Evolutionary conservation across 495 filamentous ascomycete genomes (phyloP), one percentile per base, ranked within the genome.

Genomic region (Hypoxylon trugodes): DNA sequence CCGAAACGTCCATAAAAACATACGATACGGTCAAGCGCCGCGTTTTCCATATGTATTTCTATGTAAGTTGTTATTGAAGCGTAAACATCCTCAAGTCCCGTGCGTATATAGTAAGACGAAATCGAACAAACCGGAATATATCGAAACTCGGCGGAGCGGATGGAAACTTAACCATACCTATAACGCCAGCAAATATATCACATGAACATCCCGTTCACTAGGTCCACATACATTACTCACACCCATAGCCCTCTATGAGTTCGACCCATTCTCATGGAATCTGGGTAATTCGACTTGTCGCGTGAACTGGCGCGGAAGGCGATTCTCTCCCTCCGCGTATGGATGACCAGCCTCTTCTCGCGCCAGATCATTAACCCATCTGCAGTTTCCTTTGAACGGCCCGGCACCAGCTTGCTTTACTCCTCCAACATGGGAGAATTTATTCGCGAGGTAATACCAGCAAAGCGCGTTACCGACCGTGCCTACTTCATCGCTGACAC

Each of bases 321-420:
- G 83, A 45, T 82, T 83, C 77, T 93, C 90, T 6, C 76, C 80
- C 46, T 85, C 77, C 41, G 66, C 49, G 65, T 89, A 90, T 2
- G 79, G 80, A 52, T 77, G 71, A 0, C 85, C 86, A 1, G 88
- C 85, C 59, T 87, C 86, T 59, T 87, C 82, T 15, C 90, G 82
- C 4, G 91, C 91, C 81, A 94, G 79, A 69, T 94, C 90, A 59
- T 89, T 89, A 28, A 96, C 85, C 91, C 90, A 96, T 43, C 69
- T 61, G 57, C 85, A 78, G 0, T 79, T 77, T 15, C 79, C 79
- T 38, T 69, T 64, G 38, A 82, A 67, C 2, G 74, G 75, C 15
- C 69, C 74, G 63, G 68, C 75, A 13, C 70, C 76, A 22, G 72
- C 50, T 50, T 73, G 69, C 59, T 76, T 64, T 9, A 77, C 68